Evolutionary conservation across 495 filamentous ascomycete genomes (phyloP), one percentile per base, ranked within the genome.

Genomic region (Neurospora sp.): DNA sequence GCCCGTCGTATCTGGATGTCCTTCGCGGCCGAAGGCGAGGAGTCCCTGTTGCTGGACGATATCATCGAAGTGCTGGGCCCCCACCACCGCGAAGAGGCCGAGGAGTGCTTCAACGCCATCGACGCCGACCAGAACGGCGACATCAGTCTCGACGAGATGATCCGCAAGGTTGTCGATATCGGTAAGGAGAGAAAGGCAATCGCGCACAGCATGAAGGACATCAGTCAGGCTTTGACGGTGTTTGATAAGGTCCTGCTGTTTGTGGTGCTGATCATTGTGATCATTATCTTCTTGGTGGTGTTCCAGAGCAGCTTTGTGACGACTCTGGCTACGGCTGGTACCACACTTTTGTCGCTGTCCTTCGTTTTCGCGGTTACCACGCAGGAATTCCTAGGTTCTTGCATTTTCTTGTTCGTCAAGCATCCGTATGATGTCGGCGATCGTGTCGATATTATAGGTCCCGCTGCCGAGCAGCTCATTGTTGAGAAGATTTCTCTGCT

Each of bases 361-460:
- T 99, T 98, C 83, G 91, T 98, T 73, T 98, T 99, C 80, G 89
- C 94, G 20, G 90, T 90, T 74, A 98, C 94, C 5, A 90, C 92
- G 0, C 95, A 98, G 82, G 96, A 99, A 82, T 90, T 99, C 71
- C 87, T 98, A 14, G 95, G 94, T 69, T 96, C 93, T 20, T 98
- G 95, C 84, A 96, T 99, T 81, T 99, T 99, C 85, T 86, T 99
- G 7, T 98, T 99, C 79, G 93, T 98, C 86, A 99, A 99, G 83
- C 96, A 97, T 77, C 94, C 86, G 18, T 88, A 86, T 72, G 96
- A 99, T 80, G 93, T 98, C 35, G 93, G 96, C 49, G 96, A 99
- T 79, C 93, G 96, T 27, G 92, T 98, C 41, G 94, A 98, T 77
- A 91, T 99, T 76, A 84, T 84, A 23, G 86, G 86, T n/a, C 79